Evolutionary conservation across 2,329 filamentous ascomycete species (phyloP).

Genomic region (Neofusicoccum sp.): DNA sequence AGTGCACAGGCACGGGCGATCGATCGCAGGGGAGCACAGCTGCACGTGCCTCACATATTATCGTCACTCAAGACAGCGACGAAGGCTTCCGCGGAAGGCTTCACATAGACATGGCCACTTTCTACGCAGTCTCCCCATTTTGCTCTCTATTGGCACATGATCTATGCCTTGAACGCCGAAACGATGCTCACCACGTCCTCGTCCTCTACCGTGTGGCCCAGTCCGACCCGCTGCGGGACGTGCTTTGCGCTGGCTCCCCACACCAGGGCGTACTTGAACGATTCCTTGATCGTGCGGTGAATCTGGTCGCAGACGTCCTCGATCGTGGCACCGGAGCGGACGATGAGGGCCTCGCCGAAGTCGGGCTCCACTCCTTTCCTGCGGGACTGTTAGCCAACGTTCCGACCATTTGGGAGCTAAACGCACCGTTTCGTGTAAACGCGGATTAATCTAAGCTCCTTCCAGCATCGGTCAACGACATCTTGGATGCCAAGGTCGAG

Average conservation of each 20-base stretch:
- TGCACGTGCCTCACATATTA: too few species aligned
- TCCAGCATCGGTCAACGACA: conserved; percentile 92
- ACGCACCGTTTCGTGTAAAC: conserved; percentile 83
- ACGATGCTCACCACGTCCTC: conserved; percentile 69
- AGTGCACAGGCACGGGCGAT: too few species aligned
- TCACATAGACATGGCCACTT: too few species aligned
- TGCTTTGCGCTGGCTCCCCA: conserved; percentile 97
- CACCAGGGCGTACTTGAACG: conserved; percentile 96
- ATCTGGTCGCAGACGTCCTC: conserved; percentile 97
- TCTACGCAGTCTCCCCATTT: too few species aligned
- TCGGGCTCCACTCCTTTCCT: conserved; percentile 87
- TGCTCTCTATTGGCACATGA: background rate
- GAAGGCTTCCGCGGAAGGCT: too few species aligned
- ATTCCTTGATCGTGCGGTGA: conserved; percentile 92
- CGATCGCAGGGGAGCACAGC: too few species aligned
- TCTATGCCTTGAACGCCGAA: conserved; percentile 26
- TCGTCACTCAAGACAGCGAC: too few species aligned
- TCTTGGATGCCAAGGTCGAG: conserved; percentile 89
- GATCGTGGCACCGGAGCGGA: conserved; percentile 80
- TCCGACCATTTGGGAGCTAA: background rate
- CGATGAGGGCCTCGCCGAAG: conserved; percentile 89
- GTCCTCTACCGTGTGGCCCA: conserved; percentile 73
- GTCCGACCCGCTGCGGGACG: conserved; percentile 86
- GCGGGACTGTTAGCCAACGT: conserved; percentile 19
- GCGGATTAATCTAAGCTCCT: conserved; percentile 83